Evolutionary conservation across 179 eudicot species (phyloP), one percentile per base, ranked within the genome.

Genomic region (Gypsophila paniculata): DNA sequence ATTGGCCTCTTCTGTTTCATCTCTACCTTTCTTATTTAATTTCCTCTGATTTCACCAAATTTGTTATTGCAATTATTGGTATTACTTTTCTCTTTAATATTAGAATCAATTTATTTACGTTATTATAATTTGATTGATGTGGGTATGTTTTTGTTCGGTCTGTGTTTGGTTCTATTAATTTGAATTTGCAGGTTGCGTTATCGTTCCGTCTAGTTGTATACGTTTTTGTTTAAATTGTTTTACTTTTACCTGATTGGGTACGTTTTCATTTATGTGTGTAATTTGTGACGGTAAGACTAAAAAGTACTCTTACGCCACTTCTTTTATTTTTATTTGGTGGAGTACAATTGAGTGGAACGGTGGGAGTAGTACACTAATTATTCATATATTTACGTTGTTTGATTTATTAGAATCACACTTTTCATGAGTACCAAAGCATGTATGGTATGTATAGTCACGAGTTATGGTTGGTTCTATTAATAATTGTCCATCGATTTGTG

Each of bases 91-190:
- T 42, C 46, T 6, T 42, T 42, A 29, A 29, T 29, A 29, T 29
- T 29, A 29, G 34, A 29, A 29, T n/a, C n/a, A n/a, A n/a, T n/a
- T n/a, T n/a, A n/a, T n/a, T n/a, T n/a, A n/a, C 7, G 42, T 36
- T 36, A 2, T 36, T 36, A 36, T 7, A 36, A 36, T 36, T 36
- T 36, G 42, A 36, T 36, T 36, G 48, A 59, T 74, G 68, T 74
- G 72, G 77, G 72, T 58, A 12, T 74, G 57, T 29, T 49, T 68
- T 69, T 17, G 18, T 53, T 69, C 53, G 49, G 18, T 75, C n/a
- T 5, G 12, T 58, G 18, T 25, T 69, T 57, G 5, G 32, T 42
- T 8, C 57, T 26, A 4, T 48, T 25, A 26, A 68, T 68, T 49
- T 23, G 11, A 68, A 15, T 68, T 14, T 68, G 71, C 71, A 68